Base-by-base conservation (phyloP, 1,284 basidiomycete genomes). In the Bothia castanella region DNA sequence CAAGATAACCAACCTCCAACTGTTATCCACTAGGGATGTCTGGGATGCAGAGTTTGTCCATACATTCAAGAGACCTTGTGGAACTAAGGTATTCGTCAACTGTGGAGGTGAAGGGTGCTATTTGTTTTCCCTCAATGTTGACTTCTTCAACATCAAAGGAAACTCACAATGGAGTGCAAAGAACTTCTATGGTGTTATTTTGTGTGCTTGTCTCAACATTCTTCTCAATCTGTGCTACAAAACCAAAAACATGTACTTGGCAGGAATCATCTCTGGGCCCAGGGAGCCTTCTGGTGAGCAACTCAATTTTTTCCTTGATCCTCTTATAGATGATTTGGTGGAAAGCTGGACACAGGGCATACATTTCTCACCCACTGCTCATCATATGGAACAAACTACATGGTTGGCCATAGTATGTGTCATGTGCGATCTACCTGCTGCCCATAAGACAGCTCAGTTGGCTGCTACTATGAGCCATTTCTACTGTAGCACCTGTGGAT, bases 401-500 rank as follows among this genome's bases (percentile, higher is more conserved):
- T 16, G 46, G 10, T 51, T 55, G 1, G 60, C 60, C 0, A 17
- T 71, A 8, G 53, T 60, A 3, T 58, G 59, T 25, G 25, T 61
- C 0, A 57, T 74, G 0, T 69, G 63, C 35, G 69, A 75, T 53
- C 59, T 74, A 16, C 66, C 62, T 0, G 72, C 68, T 2, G 63
- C 66, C 2, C 52, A 67, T 3, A 67, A 74, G 46, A 42, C 57
- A 19, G 47, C 32, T 0, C 58, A 52, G n/a, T 2, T 57, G 8
- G 42, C 42, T 11, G 23, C 3, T 1, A 5, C 27, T 1, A 55
- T 13, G 1, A 55, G 53, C 13, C 51, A 59, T 6, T 57, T 64
- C 36, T 71, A 70, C 45, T 76, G 74, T 38, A 64, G 63, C 1
- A 49, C 62, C 5, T 74, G 73, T 50, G 45, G 61, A 10, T 56